Base-by-base conservation (phyloP, 2,329 filamentous ascomycete genomes). In the Epichloe uncinata region DNA sequence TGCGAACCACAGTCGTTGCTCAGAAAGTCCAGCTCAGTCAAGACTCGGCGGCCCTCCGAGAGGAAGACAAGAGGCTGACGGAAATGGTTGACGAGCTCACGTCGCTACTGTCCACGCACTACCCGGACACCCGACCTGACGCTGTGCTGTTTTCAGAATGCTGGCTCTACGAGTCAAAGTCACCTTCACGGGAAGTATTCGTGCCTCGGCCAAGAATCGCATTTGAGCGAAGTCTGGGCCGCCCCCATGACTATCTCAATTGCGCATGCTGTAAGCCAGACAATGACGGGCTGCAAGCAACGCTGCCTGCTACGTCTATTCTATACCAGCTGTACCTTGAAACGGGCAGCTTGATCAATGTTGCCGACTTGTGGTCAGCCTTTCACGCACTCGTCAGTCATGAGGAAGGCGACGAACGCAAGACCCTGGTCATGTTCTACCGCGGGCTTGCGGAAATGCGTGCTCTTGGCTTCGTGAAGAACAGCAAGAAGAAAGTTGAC, bases 401-500 rank as follows among this genome's bases (percentile, higher is more conserved):
- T 13, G 67, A 70, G 13, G 71, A 72, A 7, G 58, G 69, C 7
- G 70, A 74, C 45, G 78, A 82, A 63, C 70, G 78, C 55, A 74
- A 73, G 44, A 75, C 74, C 6, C 73, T 88, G 67, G 81, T 88
- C 41, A 69, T 86, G 52, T 98, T 97, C 67, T 96, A 96, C 66
- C 78, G 82, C 53, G 86, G 79, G 5, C 66, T 97, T 54, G 87
- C 91, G 0, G 93, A 98, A 66, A 67, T 98, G 63, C 84, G 83
- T 64, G 79, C 83, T 49, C 73, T 98, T 60, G 93, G 93, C 7
- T 84, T 96, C 67, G 77, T 97, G 53, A 96, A 93, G 70, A 76
- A 78, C 53, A 97, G 85, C 61, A 86, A 84, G 68, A 95, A 90
- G 73, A 95, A 95, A 73, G 80, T 82, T 22, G 93, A 97, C 64